Evolutionary conservation across 2,329 filamentous ascomycete species (phyloP), one percentile per base, ranked within the genome.

Genomic region (Sphaerulina populicola): DNA sequence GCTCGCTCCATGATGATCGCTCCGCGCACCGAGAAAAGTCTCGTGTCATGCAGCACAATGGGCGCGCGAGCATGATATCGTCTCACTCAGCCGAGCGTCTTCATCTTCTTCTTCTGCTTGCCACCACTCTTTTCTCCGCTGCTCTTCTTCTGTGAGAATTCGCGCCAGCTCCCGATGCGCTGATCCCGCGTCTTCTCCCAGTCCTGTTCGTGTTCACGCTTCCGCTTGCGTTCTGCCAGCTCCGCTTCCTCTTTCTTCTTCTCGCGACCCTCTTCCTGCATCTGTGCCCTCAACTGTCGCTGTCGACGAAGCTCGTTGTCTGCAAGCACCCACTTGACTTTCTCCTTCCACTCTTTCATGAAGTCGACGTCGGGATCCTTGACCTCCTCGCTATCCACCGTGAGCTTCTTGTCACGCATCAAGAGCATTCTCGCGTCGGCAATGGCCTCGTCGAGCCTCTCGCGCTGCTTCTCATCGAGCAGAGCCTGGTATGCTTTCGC

Each of bases 201-300:
- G 57, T 90, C 86, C 72, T 93, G 82, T 59, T 97, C 89, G 68
- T 93, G 88, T 66, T 97, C 89, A 54, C 93, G 78, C 79, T 76
- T 76, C 52, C 73, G 60, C 68, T 76, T 76, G 51, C 72, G 63
- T 62, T 73, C 73, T 33, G 91, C 88, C 8, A 86, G 55, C 72
- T 96, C 91, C 61, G 89, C 86, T 18, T 98, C 93, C 63, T 83
- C 83, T 67, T 85, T 86, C 66, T 82, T 81, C 77, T 94, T 83
- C 74, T 93, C 85, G 49, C 93, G 78, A 6, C 93, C 93, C 69
- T 98, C 91, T 70, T 98, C 93, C 71, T 94, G 88, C 83, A 98
- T 85, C 75, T 93, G 86, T 37, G 87, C 93, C 74, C 94, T 94
- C 68, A 91, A 70, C 76, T 95, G 90, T 59, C 89, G 79, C 54